Conservation (phyloP, 768 basidiomycete genomes). For the Lactarius vividus region DNA sequence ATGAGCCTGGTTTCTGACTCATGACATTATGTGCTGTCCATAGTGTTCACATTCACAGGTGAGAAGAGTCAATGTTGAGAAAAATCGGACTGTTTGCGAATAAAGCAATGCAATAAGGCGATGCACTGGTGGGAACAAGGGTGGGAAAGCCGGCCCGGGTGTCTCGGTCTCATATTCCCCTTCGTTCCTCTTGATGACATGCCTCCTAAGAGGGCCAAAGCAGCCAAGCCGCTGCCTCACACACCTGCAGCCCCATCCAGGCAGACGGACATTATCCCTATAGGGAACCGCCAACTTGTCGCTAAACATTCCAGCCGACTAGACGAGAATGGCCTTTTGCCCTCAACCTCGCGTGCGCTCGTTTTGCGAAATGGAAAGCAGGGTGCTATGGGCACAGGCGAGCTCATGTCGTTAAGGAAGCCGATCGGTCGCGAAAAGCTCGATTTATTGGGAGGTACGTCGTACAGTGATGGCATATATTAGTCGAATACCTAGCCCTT, state of each 20-base stretch:
- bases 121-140: background rate
- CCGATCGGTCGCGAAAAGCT: constrained; percentile 78
- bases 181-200: constrained; percentile 6
- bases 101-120: background rate
- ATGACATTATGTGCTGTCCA: too few species aligned
- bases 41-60: too few species aligned
- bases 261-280: constrained; percentile 45
- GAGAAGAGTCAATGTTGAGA: too few species aligned
- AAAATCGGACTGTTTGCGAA: too few species aligned
- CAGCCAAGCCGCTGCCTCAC: constrained; percentile 2
- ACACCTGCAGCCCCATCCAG: constrained; percentile 10
- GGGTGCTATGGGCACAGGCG: constrained; percentile 69
- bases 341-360: constrained; percentile 70
- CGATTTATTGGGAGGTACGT: constrained; percentile 70
- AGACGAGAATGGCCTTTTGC: constrained; percentile 50
- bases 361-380: constrained; percentile 72
- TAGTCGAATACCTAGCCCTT: constrained; percentile 1
- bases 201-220: constrained; percentile 29
- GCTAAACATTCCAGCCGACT: constrained; percentile 39
- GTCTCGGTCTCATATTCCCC: background rate
- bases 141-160: background rate
- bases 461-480: constrained; percentile 20
- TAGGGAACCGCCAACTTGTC: constrained; percentile 54
- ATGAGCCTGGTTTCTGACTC: too few species aligned
- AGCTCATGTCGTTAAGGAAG: constrained; percentile 54